These are phyloP conservation scores for Epichloe festucae DNA, from an alignment of 2,329 filamentous ascomycete species.

Conservation along the genomic window DNA sequence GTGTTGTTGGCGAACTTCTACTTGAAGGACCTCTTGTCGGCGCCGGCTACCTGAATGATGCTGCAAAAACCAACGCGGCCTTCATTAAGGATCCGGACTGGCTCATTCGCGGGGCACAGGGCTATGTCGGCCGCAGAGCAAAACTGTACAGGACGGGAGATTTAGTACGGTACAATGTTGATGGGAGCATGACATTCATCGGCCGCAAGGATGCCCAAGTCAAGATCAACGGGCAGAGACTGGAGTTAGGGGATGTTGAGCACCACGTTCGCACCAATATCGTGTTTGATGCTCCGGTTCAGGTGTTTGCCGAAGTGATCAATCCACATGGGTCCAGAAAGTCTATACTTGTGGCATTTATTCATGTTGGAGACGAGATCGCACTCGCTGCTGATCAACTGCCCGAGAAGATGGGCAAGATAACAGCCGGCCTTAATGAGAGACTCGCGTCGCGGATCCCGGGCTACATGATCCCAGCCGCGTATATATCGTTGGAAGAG, in stretches of 20 bases:
- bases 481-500: constrained; percentile 7
- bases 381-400: neutral
- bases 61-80: constrained; percentile 27
- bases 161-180: constrained; percentile 25
- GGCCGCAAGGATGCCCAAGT: constrained; percentile 41
- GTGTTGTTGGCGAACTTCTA: constrained; percentile 22
- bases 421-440: neutral
- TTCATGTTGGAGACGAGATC: neutral
- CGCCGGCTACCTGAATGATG: constrained; percentile 34
- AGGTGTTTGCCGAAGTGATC: constrained; percentile 1
- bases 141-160: constrained; percentile 35
- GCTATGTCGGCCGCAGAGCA: neutral
- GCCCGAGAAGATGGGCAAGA: neutral
- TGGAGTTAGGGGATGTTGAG: constrained; percentile 27
- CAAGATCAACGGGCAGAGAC: constrained; percentile 40
- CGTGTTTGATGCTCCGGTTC: neutral
- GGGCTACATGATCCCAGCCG: constrained; percentile 10
- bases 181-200: constrained; percentile 25
- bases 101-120: constrained; percentile 3
- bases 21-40: constrained; percentile 32
- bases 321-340: neutral
- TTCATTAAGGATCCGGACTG: constrained; percentile 29
- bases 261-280: constrained; percentile 1
- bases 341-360: neutral
- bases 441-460: constrained; percentile 8